These are phyloP conservation scores for Pseudogymnoascus pannorum DNA, from an alignment of 2,329 filamentous ascomycete genomes.

Conservation along the genomic window DNA sequence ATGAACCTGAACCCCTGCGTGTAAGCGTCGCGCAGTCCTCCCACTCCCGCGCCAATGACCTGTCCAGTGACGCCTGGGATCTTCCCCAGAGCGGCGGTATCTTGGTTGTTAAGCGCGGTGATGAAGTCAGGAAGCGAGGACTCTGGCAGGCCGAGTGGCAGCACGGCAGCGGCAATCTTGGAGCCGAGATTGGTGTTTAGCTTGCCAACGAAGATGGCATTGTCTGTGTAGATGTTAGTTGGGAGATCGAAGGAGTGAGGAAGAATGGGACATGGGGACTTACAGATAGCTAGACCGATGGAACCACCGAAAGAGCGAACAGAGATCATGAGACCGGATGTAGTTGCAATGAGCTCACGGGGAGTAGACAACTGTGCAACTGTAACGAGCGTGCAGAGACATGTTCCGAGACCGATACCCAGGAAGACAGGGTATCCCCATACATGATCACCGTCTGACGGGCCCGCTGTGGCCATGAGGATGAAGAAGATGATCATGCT, in stretches of 20 bases:
- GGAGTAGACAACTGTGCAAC: slow-evolving; percentile 34
- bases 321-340: slow-evolving; percentile 31
- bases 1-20: slow-evolving; percentile 27
- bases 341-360: slow-evolving; percentile 29
- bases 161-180: slow-evolving; percentile 29
- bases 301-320: slow-evolving; percentile 39
- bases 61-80: slow-evolving; percentile 27
- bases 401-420: slow-evolving; percentile 31
- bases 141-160: slow-evolving; percentile 26
- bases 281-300: slow-evolving; percentile 39
- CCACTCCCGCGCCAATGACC: slow-evolving; percentile 25
- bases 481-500: slow-evolving; percentile 30
- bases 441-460: slow-evolving; percentile 19
- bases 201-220: slow-evolving; percentile 27
- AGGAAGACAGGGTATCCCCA: slow-evolving; percentile 35
- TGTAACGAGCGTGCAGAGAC: slow-evolving; percentile 31
- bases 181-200: slow-evolving; percentile 23
- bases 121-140: slow-evolving; percentile 25
- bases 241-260: background rate
- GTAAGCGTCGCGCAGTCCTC: slow-evolving; percentile 26
- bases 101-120: slow-evolving; percentile 21
- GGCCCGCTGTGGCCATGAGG: slow-evolving; percentile 30
- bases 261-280: background rate
- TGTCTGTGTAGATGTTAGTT: slow-evolving; percentile 15
- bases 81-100: slow-evolving; percentile 22